Percentiles rank a stretch among this genome's conserved stretches.
Conservation (phyloP, 2,329 filamentous ascomycete species). For the Colletotrichum sansevieriae region DNA sequence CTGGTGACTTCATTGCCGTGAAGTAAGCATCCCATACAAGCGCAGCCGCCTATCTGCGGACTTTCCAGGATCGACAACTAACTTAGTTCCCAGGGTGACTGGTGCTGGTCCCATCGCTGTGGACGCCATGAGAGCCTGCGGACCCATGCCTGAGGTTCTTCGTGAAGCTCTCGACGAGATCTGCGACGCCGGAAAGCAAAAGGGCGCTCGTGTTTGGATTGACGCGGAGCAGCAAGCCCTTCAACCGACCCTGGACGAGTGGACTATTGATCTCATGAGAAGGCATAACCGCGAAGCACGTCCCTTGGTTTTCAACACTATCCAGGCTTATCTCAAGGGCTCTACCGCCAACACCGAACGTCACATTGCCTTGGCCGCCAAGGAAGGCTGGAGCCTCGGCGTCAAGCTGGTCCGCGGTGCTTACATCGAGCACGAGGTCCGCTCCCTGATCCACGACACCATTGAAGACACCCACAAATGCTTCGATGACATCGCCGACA, state of each 20-base stretch:
- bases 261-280: constrained; percentile 82
- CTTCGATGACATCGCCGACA: constrained; percentile 79
- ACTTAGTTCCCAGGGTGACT: constrained; percentile 70
- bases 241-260: constrained; percentile 83
- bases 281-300: constrained; percentile 76
- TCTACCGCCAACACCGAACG: constrained; percentile 67
- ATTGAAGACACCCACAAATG: constrained; percentile 78
- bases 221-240: constrained; percentile 88
- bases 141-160: constrained; percentile 74
- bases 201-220: constrained; percentile 81
- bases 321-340: constrained; percentile 83
- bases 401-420: constrained; percentile 83
- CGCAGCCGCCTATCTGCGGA: not conserved
- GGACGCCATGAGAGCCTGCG: constrained; percentile 71
- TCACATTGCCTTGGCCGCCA: constrained; percentile 71
- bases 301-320: constrained; percentile 83
- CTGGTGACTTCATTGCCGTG: constrained; percentile 74
- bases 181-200: constrained; percentile 77
- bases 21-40: constrained; percentile 60
- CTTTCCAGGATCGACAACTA: not conserved
- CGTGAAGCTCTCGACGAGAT: constrained; percentile 78
- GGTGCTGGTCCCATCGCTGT: constrained; percentile 83
- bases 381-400: constrained; percentile 75
- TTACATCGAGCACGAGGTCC: constrained; percentile 78
- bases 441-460: constrained; percentile 78